Base-by-base conservation (phyloP, 345 rosid genomes). In the Diplotaxis tenuifolia region DNA sequence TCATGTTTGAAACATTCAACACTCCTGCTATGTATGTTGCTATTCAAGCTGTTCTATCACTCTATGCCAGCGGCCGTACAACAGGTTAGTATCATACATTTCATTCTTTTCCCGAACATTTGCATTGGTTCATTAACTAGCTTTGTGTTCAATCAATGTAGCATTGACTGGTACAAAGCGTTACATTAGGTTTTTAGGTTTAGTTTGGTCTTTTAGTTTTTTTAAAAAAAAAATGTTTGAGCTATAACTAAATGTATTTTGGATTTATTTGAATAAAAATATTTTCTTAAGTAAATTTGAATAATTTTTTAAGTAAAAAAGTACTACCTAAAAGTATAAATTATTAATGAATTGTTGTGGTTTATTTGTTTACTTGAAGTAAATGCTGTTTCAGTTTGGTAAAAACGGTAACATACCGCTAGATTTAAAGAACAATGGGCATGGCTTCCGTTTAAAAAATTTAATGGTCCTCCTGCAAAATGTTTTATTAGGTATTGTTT, bases 21-120 rank as follows among this genome's bases (percentile, higher is more conserved):
- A 74, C 92, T 65, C 92, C 92, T 36, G 89, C 92, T 31, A 87
- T 86, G 92, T 87, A 87, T 83, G 89, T 87, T 29, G 89, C 92
- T 6, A 87, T 87, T 72, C 92, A 88, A 80, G 93, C 90, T 60
- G 90, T 88, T 50, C 84, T 88, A 36, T 88, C 93, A 52, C 89
- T 85, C 64, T 87, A 85, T 70, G 88, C 89, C 42, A 87, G 92
- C 79, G 88, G 92, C 66, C 89, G 89, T 67, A 87, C 92, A 70
- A 87, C 88, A 50, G 87, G 89, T 84, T 68, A 72, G 84, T 65
- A 58, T 40, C 38, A 67, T 32, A 74, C 34, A 67, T 54, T 49
- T 9, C 15, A 59, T 32, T 62, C 12, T 40, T 8, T 38, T 49
- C 20, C 28, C 16, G 2, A 47, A 10, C 25, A 65, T n/a, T n/a